Conservation (phyloP, 2,329 filamentous ascomycete species). For the Fusarium secorum region DNA sequence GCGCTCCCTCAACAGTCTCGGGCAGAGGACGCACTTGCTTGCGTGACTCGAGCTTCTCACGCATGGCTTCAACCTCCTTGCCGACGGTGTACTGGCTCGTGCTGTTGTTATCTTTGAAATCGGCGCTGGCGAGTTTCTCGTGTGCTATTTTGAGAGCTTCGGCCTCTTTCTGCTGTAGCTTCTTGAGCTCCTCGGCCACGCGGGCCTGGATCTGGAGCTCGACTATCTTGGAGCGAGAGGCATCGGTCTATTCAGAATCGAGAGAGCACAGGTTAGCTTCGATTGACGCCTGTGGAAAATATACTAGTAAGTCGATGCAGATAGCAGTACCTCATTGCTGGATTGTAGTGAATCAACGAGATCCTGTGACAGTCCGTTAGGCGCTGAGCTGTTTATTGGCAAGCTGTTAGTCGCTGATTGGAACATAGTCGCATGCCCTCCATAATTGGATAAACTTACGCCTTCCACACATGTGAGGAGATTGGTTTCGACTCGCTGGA, state of each 20-base stretch:
- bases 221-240: slow-evolving; percentile 80
- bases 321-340: slow-evolving; percentile 78
- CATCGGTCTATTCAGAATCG: slow-evolving; percentile 74
- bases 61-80: slow-evolving; percentile 67
- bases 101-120: slow-evolving; percentile 45
- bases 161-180: slow-evolving; percentile 75
- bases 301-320: neutral
- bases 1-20: slow-evolving; percentile 75
- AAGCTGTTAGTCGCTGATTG: slow-evolving; percentile 34
- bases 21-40: slow-evolving; percentile 75
- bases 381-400: slow-evolving; percentile 51
- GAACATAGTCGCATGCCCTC: neutral
- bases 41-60: slow-evolving; percentile 65
- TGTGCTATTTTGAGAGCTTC: slow-evolving; percentile 74
- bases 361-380: slow-evolving; percentile 74
- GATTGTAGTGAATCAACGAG: slow-evolving; percentile 84
- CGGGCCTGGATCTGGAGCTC: slow-evolving; percentile 90
- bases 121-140: slow-evolving; percentile 65
- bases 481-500: slow-evolving; percentile 63
- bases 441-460: slow-evolving; percentile 52
- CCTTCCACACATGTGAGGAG: slow-evolving; percentile 60
- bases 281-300: neutral
- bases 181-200: slow-evolving; percentile 84
- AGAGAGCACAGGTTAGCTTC: slow-evolving; percentile 21
- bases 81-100: slow-evolving; percentile 59